These are phyloP conservation scores for Talaromyces albobiverticillius DNA, from an alignment of 2,329 filamentous ascomycete genomes.

Conservation along the genomic window DNA sequence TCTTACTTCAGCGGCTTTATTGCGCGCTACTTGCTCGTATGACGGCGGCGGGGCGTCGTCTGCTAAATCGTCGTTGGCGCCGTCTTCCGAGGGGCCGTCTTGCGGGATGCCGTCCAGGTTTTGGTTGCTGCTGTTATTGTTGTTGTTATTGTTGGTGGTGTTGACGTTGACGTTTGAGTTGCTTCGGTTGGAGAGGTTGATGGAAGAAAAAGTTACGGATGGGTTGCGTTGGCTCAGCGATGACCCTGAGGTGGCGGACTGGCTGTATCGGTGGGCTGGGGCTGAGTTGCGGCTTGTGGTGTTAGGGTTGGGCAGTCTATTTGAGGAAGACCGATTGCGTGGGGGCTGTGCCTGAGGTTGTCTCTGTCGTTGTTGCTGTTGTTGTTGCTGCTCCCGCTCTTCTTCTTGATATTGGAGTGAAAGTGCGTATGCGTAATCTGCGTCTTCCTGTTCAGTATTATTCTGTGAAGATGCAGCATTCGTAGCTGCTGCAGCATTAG, in stretches of 20 bases:
- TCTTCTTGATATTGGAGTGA: slow-evolving; percentile 93
- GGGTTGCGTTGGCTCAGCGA: background rate
- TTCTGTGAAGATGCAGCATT: slow-evolving; percentile 14
- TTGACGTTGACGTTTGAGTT: too few species aligned
- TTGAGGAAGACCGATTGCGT: slow-evolving; percentile 14
- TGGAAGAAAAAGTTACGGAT: background rate
- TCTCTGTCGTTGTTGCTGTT: slow-evolving; percentile 35
- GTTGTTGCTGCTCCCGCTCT: slow-evolving; percentile 62
- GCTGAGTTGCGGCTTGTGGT: background rate
- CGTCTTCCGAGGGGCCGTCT: slow-evolving; percentile 15
- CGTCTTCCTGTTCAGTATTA: slow-evolving; percentile 60
- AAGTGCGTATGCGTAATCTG: slow-evolving; percentile 79
- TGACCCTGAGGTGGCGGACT: slow-evolving; percentile 6
- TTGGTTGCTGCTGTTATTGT: slow-evolving; percentile 3
- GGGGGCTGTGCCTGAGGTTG: too few species aligned
- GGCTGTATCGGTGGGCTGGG: slow-evolving; percentile 6
- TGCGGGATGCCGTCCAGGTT: slow-evolving; percentile 43
- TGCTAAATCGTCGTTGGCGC: slow-evolving; percentile 29
- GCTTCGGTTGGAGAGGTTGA: background rate
- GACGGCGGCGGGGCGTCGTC: slow-evolving; percentile 59
- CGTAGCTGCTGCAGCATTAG: background rate
- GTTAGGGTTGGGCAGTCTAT: background rate
- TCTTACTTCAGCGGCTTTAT: slow-evolving; percentile 49
- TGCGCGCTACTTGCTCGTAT: slow-evolving; percentile 63
- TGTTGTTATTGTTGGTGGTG: too few species aligned